Conservation (phyloP, 345 rosid genomes). For the Eucalyptus sp. region DNA sequence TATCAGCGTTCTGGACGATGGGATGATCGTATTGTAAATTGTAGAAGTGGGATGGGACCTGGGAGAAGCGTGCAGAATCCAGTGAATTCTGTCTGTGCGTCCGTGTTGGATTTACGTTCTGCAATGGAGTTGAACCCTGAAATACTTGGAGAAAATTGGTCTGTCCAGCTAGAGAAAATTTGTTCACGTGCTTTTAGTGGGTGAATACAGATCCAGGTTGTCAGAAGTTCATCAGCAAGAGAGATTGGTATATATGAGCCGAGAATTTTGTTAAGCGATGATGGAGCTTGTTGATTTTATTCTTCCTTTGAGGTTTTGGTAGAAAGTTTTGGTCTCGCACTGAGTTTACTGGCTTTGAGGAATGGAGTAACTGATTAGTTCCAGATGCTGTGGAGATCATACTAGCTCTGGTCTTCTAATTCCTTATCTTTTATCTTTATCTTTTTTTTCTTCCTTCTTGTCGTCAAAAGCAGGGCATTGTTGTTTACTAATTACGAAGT, state of each 20-base stretch:
- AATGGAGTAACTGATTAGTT: not conserved
- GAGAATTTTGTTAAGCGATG: not conserved
- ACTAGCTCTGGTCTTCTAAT: not conserved
- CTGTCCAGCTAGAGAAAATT: constrained; percentile 58
- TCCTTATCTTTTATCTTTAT: not conserved
- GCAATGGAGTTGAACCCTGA: constrained; percentile 57
- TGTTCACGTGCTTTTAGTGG: constrained; percentile 4
- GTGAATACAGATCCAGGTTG: not conserved
- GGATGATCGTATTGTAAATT: not conserved
- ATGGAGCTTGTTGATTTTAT: not conserved
- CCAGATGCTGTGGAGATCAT: not conserved
- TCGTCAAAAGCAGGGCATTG: not conserved
- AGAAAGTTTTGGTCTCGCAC: not conserved
- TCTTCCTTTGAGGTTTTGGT: not conserved
- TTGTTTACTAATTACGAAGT: not conserved
- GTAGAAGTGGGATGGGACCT: constrained; percentile 5
- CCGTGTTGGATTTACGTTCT: constrained; percentile 45
- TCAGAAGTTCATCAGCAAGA: not conserved
- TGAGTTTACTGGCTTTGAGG: not conserved
- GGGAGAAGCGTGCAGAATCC: constrained; percentile 6
- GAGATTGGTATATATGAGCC: not conserved
- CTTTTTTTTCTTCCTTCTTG: not conserved
- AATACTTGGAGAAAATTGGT: constrained; percentile 67
- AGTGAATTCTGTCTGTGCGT: constrained; percentile 13
- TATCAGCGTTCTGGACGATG: constrained; percentile 1